phyloP scores from a whole-genome alignment of 2,329 filamentous ascomycete species.

The Penicillium sp. region DNA sequence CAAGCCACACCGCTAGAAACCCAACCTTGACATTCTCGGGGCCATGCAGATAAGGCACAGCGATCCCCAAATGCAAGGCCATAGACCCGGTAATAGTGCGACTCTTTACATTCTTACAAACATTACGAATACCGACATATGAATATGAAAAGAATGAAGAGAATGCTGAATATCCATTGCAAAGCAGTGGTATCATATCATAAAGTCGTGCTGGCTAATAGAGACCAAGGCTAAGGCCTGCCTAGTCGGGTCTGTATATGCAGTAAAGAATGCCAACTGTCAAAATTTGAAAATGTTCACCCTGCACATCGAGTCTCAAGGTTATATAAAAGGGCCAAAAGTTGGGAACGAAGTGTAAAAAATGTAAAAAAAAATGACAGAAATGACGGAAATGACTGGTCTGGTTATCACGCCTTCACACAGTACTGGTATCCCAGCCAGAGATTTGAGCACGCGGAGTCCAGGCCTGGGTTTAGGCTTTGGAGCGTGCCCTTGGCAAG shows the following conservation, averaged over 20 bases:
- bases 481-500: constrained; percentile 20
- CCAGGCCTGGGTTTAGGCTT: constrained; percentile 26
- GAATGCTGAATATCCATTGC: not conserved
- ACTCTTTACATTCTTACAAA: not conserved
- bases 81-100: not conserved
- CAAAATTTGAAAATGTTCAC: constrained; percentile 5
- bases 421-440: constrained; percentile 31
- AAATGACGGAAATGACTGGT: not conserved
- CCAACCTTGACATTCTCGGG: not conserved
- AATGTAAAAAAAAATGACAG: too few species aligned
- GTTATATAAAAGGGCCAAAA: not conserved
- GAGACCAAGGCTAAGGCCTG: not conserved
- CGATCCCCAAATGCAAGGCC: not conserved
- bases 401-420: constrained; percentile 17
- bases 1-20: not conserved
- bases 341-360: not conserved
- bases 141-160: not conserved
- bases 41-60: not conserved
- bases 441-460: constrained; percentile 28
- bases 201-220: constrained; percentile 8
- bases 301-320: not conserved
- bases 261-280: constrained; percentile 7
- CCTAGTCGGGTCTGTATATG: constrained; percentile 1
- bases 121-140: not conserved
- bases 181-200: constrained; percentile 2